Percentiles rank a stretch among this genome's conserved stretches.
Evolutionary conservation across 495 filamentous ascomycete genomes (phyloP).

Genomic region (Penicillium dipodomyicola): DNA sequence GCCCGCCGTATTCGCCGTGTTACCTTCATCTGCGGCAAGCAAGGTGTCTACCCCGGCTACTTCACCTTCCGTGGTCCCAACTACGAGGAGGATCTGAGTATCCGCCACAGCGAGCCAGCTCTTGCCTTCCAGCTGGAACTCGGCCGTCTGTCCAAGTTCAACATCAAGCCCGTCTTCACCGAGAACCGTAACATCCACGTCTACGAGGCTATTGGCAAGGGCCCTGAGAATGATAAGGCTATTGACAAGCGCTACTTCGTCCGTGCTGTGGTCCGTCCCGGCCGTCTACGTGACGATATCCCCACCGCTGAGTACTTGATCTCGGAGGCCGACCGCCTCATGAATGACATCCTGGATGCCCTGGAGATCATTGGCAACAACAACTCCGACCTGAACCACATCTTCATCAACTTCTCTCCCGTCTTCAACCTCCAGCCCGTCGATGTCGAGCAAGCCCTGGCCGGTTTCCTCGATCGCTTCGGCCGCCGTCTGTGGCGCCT

Average conservation of each 20-base stretch:
- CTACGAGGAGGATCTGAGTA: slow-evolving; percentile 88
- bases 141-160: slow-evolving; percentile 90
- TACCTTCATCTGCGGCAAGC: slow-evolving; percentile 93
- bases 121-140: slow-evolving; percentile 98
- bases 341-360: slow-evolving; percentile 97
- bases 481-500: slow-evolving; percentile 94
- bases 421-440: slow-evolving; percentile 88
- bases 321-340: slow-evolving; percentile 91
- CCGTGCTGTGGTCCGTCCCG: slow-evolving; percentile 87
- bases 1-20: slow-evolving; percentile 79
- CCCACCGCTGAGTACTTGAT: slow-evolving; percentile 97
- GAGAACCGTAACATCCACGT: slow-evolving; percentile 99
- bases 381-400: slow-evolving; percentile 98
- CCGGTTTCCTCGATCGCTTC: slow-evolving; percentile 93
- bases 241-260: slow-evolving; percentile 91
- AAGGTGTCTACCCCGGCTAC: slow-evolving; percentile 95
- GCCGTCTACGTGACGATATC: slow-evolving; percentile 92
- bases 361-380: slow-evolving; percentile 98
- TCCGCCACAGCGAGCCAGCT: slow-evolving; percentile 95
- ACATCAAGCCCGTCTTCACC: slow-evolving; percentile 95
- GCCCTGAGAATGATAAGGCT: slow-evolving; percentile 76
- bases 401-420: slow-evolving; percentile 98
- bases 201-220: slow-evolving; percentile 94
- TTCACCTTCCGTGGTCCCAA: slow-evolving; percentile 93
- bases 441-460: slow-evolving; percentile 92